Evolutionary conservation across 352 stramenopile species (phyloP).

Genomic region (Hyaloperonospora arabidopsidis): DNA sequence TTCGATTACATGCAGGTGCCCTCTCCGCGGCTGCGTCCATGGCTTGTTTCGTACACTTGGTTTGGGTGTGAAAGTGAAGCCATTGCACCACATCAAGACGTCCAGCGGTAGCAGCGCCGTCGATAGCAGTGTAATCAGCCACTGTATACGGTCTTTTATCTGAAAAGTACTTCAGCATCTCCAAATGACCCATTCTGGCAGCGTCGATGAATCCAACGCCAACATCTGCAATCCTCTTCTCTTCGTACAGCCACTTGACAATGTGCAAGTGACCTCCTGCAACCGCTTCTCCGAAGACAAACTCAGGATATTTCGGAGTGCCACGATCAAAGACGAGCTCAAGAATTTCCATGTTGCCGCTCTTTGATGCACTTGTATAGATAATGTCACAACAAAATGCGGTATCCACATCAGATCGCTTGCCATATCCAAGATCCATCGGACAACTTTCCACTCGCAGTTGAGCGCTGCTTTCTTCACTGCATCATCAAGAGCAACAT

Average conservation of each 20-base stretch:
- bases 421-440: conserved; percentile 18
- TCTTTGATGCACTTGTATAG: conserved; percentile 51
- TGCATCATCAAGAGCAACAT: conserved; percentile 19
- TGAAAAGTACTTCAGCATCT: conserved; percentile 19
- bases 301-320: too few species aligned
- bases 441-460: conserved; percentile 16
- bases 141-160: conserved; percentile 19
- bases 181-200: conserved; percentile 9
- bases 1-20: conserved; percentile 24
- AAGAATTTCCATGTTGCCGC: conserved; percentile 19
- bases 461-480: conserved; percentile 18
- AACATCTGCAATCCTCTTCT: too few species aligned
- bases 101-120: conserved; percentile 17
- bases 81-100: conserved; percentile 22
- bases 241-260: too few species aligned
- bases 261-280: too few species aligned
- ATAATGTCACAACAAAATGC: conserved; percentile 20
- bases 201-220: conserved; percentile 10
- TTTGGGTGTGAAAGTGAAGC: conserved; percentile 15
- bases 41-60: conserved; percentile 19
- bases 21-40: conserved; percentile 28
- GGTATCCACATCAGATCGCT: too few species aligned
- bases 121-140: conserved; percentile 23
- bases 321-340: too few species aligned
- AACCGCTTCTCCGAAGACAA: too few species aligned